Conservation (phyloP, 306 rosid genomes). For the Cicer cuneatum region DNA sequence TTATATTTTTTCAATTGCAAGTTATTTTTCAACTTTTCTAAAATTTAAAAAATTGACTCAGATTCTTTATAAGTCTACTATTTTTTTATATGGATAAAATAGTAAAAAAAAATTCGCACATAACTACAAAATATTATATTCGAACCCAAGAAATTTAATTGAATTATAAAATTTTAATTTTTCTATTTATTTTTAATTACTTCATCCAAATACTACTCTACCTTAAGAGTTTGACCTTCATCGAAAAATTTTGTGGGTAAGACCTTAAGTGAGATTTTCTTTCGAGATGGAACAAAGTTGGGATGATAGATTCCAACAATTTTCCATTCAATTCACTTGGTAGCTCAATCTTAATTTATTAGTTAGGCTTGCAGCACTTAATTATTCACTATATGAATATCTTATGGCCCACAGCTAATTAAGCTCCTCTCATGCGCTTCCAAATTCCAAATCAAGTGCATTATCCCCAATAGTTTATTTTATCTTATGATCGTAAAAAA, state of each 20-base stretch:
- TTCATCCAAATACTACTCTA: too few species aligned
- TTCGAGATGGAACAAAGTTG: slow-evolving; percentile 45
- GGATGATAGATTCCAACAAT: slow-evolving; percentile 58
- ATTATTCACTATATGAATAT: background rate
- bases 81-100: too few species aligned
- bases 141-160: too few species aligned
- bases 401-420: slow-evolving; percentile 19
- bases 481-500: slow-evolving; percentile 8
- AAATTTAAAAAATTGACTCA: too few species aligned
- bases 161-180: too few species aligned
- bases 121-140: rapidly evolving
- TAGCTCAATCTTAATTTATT: slow-evolving; percentile 28
- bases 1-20: too few species aligned
- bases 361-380: slow-evolving; percentile 38
- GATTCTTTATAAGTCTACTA: too few species aligned
- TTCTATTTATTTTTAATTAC: too few species aligned
- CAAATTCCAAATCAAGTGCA: slow-evolving; percentile 40
- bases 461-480: slow-evolving; percentile 44
- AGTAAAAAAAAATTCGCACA: too few species aligned
- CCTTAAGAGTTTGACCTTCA: too few species aligned
- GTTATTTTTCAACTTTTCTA: too few species aligned
- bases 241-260: too few species aligned
- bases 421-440: background rate
- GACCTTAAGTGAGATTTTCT: slow-evolving; percentile 13
- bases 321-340: slow-evolving; percentile 46